Evolutionary conservation across 805 yeast genomes (phyloP).

Genomic region (Kluyveromyces dobzhanskii): DNA sequence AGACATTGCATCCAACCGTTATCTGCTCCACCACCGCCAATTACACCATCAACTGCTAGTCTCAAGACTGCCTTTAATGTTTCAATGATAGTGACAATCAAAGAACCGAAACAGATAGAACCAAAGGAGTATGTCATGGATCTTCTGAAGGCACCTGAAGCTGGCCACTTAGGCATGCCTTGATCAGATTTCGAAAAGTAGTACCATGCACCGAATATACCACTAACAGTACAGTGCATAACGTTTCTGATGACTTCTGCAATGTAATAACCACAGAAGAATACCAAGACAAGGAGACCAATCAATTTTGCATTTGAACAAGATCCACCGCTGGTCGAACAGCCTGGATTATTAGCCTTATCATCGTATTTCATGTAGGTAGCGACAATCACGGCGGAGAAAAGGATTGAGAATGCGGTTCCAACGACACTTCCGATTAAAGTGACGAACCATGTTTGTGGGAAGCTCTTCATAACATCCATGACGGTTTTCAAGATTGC

Average conservation of each 20-base stretch:
- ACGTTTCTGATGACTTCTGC: constrained; percentile 77
- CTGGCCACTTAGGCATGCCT: constrained; percentile 73
- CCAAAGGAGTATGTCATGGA: constrained; percentile 85
- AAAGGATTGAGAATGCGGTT: constrained; percentile 57
- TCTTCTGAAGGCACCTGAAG: constrained; percentile 69
- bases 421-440: constrained; percentile 50
- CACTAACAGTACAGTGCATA: constrained; percentile 73
- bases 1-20: constrained; percentile 49
- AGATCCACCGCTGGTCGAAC: constrained; percentile 42
- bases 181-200: constrained; percentile 67
- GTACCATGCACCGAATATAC: constrained; percentile 88
- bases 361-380: constrained; percentile 73
- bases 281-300: constrained; percentile 62
- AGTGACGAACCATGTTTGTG: constrained; percentile 58
- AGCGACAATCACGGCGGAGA: constrained; percentile 61
- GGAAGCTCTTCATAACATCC: constrained; percentile 65
- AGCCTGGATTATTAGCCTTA: constrained; percentile 41
- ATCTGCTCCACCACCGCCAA: constrained; percentile 36
- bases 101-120: constrained; percentile 78
- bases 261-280: constrained; percentile 77
- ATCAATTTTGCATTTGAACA: constrained; percentile 54
- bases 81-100: constrained; percentile 65
- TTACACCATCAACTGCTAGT: constrained; percentile 36
- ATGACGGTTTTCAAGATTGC: constrained; percentile 62
- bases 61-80: constrained; percentile 49